phyloP scores from a whole-genome alignment of 106 monocot genomes.

The Dioscorea dumetorum region DNA sequence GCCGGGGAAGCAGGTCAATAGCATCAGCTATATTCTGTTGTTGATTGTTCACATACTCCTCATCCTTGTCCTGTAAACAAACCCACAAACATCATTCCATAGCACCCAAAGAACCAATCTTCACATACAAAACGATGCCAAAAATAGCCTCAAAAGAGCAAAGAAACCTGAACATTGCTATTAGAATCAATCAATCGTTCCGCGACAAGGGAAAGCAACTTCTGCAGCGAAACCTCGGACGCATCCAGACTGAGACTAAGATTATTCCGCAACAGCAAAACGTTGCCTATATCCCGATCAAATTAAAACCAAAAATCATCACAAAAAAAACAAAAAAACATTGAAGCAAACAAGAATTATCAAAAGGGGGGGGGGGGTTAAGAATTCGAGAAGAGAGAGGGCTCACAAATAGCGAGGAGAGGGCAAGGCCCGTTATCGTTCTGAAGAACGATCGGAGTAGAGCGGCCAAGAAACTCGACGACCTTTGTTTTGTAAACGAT shows the following conservation, averaged over 20 bases:
- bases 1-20: slow-evolving; percentile 83
- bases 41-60: slow-evolving; percentile 70
- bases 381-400: not conserved
- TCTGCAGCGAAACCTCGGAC: slow-evolving; percentile 59
- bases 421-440: slow-evolving; percentile 99
- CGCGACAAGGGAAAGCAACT: slow-evolving; percentile 79
- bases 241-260: slow-evolving; percentile 53
- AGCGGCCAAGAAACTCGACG: slow-evolving; percentile 78
- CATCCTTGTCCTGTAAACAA: slow-evolving; percentile 51
- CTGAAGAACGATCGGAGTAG: slow-evolving; percentile 79
- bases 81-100: not conserved
- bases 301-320: not conserved
- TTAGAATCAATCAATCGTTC: slow-evolving; percentile 81
- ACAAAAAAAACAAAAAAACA: not conserved
- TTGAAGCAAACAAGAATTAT: not conserved
- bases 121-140: not conserved
- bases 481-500: slow-evolving; percentile 76
- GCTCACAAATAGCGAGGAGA: slow-evolving; percentile 87
- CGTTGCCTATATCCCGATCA: slow-evolving; percentile 43
- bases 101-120: not conserved
- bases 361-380: not conserved
- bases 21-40: slow-evolving; percentile 89
- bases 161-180: slow-evolving; percentile 57
- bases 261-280: slow-evolving; percentile 67
- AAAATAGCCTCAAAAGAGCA: slow-evolving; percentile 1